Conservation (phyloP, 1,284 basidiomycete species). For the Fomitopsis betulina region DNA sequence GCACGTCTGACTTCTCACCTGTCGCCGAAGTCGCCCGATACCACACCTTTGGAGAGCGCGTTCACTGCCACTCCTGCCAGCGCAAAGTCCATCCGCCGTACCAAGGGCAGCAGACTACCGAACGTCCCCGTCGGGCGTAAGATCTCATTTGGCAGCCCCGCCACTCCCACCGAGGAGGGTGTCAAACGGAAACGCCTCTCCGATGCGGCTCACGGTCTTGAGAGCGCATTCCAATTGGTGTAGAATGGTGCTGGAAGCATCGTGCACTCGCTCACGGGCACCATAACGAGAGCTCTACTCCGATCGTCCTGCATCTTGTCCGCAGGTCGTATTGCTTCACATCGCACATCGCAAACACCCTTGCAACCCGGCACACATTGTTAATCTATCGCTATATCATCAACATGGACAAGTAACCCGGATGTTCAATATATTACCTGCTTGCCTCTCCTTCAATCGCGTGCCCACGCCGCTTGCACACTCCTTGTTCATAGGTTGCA, state of each 20-base stretch:
- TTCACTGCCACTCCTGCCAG: slow-evolving; percentile 10
- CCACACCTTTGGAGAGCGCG: slow-evolving; percentile 10
- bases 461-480: not conserved
- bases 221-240: slow-evolving; percentile 57
- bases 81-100: slow-evolving; percentile 20
- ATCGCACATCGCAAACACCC: not conserved
- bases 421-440: not conserved
- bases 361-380: not conserved
- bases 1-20: not conserved
- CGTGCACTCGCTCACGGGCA: not conserved
- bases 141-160: slow-evolving; percentile 47
- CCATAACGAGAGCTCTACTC: not conserved
- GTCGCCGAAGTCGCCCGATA: slow-evolving; percentile 8
- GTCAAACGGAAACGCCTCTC: slow-evolving; percentile 8
- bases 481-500: not conserved
- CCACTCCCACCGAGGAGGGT: slow-evolving; percentile 29
- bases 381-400: slow-evolving; percentile 1
- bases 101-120: slow-evolving; percentile 18
- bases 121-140: slow-evolving; percentile 31
- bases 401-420: not conserved
- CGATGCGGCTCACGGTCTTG: slow-evolving; percentile 33
- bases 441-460: not conserved
- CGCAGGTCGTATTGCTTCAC: not conserved
- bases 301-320: not conserved
- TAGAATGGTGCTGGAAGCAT: slow-evolving; percentile 21